Conservation (phyloP, 805 yeast genomes). For the Candida gorgasii region DNA sequence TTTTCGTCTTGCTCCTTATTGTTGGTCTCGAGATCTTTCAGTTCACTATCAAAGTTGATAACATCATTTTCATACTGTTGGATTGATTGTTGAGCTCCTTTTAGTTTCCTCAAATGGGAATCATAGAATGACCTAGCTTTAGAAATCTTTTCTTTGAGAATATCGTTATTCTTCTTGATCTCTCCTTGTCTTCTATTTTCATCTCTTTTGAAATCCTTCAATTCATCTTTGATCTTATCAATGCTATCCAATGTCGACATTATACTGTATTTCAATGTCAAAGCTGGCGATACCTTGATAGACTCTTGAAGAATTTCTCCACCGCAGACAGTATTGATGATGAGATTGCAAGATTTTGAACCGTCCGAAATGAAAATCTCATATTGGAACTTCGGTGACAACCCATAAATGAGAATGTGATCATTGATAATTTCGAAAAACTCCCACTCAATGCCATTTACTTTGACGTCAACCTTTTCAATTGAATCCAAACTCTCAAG, state of each 20-base stretch:
- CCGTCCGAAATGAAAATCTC: conserved; percentile 24
- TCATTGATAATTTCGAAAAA: conserved; percentile 21
- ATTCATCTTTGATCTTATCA: conserved; percentile 21
- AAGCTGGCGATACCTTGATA: conserved; percentile 25
- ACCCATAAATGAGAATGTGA: conserved; percentile 32
- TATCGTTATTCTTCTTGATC: conserved; percentile 33
- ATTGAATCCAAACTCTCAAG: conserved; percentile 18
- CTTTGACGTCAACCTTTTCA: conserved; percentile 18
- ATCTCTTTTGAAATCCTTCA: conserved; percentile 37
- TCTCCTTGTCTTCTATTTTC: conserved; percentile 38
- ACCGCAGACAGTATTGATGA: conserved; percentile 32
- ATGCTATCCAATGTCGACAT: conserved; percentile 30
- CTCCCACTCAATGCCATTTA: conserved; percentile 38
- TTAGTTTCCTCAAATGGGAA: conserved; percentile 32
- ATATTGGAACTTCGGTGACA: conserved; percentile 39
- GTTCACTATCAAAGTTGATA: conserved; percentile 9
- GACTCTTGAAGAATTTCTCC: conserved; percentile 26
- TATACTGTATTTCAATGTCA: conserved; percentile 35
- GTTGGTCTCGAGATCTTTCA: conserved; percentile 4
- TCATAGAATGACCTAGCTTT: conserved; percentile 32
- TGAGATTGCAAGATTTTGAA: conserved; percentile 20
- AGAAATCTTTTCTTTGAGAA: conserved; percentile 30
- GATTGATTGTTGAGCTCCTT: conserved; percentile 41
- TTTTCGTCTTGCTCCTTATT: conserved; percentile 1
- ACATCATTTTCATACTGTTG: conserved; percentile 40